Evolutionary conservation across 129 eudicot genomes (phyloP), one percentile per base, ranked within the genome.

Genomic region (Flaveria sonorensis): DNA sequence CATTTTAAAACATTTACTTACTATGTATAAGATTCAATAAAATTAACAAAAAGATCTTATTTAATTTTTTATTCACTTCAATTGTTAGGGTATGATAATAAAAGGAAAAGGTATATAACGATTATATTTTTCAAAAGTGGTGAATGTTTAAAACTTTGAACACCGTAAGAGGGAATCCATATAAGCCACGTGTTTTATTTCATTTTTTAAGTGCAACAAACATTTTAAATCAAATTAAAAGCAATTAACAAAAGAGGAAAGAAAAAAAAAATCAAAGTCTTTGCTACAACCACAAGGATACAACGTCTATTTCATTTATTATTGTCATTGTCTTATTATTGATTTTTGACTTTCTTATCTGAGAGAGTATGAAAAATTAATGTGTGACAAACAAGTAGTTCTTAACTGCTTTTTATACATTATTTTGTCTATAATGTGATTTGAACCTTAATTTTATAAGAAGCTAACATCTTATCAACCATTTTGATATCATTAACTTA

Each of bases 161-260:
- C 4, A 0, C 20, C 64, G 2, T 57, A 20, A 57, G 64, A 57
- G 64, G 64, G 64, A 57, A 57, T 20, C 10, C 64, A 10, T 57
- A 57, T 28, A 21, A 10, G 3, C 64, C 64, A 57, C 6, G 10
- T 32, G 30, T 57, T 57, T 57, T 57, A 57, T 57, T 57, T 57
- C 15, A 57, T 19, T 57, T 57, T 18, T 36, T 72, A 72, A 57
- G 59, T 52, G 59, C 23, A 16, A 4, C 45, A 59, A 73, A 59
- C 18, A 46, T 21, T 21, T 16, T 23, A 42, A 59, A 40, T 47
- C 8, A 59, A 57, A 40, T 23, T 42, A 59, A 40, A 73, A 43
- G 78, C 69, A 21, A 36, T 40, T 15, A 73, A 73, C 21, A 57
- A 73, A 73, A 68, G 73, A 46, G 59, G 24, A 71, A 72, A 43